These are phyloP conservation scores for Peterozyma xylosa DNA, from an alignment of 805 yeast genomes.

Conservation along the genomic window DNA sequence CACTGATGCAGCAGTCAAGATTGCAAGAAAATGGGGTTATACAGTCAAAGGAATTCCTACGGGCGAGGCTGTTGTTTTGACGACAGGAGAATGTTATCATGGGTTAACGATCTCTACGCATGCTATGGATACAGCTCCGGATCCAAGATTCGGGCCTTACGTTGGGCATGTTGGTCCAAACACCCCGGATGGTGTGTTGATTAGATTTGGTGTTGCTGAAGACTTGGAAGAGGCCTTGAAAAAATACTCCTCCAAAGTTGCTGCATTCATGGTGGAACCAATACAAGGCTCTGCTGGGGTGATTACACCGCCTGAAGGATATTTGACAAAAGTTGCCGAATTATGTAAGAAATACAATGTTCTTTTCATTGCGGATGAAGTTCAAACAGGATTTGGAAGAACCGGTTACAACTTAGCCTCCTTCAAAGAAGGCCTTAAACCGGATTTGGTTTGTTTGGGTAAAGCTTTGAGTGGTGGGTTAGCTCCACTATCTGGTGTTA, in stretches of 20 bases:
- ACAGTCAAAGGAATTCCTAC: conserved; percentile 13
- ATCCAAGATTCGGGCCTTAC: conserved; percentile 16
- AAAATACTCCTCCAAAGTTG: conserved; percentile 14
- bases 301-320: conserved; percentile 18
- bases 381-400: conserved; percentile 22
- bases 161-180: conserved; percentile 15
- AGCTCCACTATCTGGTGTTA: conserved; percentile 18
- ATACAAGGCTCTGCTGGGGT: conserved; percentile 23
- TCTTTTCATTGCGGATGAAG: conserved; percentile 20
- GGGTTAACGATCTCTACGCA: conserved; percentile 20
- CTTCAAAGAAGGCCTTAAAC: conserved; percentile 15
- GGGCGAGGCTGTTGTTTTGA: conserved; percentile 14
- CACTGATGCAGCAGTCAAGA: conserved; percentile 19
- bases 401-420: conserved; percentile 15
- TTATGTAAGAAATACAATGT: conserved; percentile 18
- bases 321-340: conserved; percentile 12
- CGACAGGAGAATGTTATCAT: conserved; percentile 18
- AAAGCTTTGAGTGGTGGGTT: conserved; percentile 20
- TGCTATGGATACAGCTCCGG: conserved; percentile 12
- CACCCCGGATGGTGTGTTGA: conserved; percentile 17
- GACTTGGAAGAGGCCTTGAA: conserved; percentile 14
- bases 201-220: conserved; percentile 15
- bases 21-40: conserved; percentile 22
- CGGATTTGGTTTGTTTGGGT: conserved; percentile 21
- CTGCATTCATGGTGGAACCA: conserved; percentile 21